Evolutionary conservation across 495 filamentous ascomycete genomes (phyloP).

Genomic region (Xylaria grammica): DNA sequence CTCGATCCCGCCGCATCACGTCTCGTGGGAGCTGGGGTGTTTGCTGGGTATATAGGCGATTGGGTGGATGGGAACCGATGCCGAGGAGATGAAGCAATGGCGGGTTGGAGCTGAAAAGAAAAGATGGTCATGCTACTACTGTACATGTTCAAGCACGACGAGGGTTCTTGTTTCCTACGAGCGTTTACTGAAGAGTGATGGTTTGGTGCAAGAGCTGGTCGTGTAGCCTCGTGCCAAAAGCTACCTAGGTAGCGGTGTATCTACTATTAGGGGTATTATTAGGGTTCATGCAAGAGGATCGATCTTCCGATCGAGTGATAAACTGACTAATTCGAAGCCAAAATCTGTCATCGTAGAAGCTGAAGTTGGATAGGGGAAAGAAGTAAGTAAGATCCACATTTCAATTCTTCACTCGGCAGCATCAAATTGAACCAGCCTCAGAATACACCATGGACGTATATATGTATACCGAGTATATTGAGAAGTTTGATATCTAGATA

Average conservation of each 20-base stretch:
- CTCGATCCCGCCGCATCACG: background rate
- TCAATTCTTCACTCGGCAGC: background rate
- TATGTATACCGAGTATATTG: too few species aligned
- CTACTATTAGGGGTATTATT: background rate
- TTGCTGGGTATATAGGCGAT: constrained; percentile 3
- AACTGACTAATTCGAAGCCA: background rate
- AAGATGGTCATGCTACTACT: too few species aligned
- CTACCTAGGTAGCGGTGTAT: background rate
- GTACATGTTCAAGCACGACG: background rate
- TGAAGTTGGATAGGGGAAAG: background rate
- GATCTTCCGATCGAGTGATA: background rate
- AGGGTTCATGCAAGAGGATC: constrained; percentile 6
- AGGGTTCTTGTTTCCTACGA: too few species aligned
- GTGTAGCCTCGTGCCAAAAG: background rate
- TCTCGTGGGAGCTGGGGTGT: constrained; percentile 4
- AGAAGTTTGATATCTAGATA: too few species aligned
- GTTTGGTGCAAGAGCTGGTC: background rate
- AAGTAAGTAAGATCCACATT: constrained; percentile 1
- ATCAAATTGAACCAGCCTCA: background rate
- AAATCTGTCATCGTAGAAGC: constrained; percentile 5
- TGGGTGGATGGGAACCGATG: background rate
- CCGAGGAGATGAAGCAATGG: background rate
- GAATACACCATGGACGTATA: too few species aligned
- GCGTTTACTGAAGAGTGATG: too few species aligned
- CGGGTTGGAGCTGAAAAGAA: background rate